Evolutionary conservation across 305 asterid genomes (phyloP).

Genomic region (Vinca major): DNA sequence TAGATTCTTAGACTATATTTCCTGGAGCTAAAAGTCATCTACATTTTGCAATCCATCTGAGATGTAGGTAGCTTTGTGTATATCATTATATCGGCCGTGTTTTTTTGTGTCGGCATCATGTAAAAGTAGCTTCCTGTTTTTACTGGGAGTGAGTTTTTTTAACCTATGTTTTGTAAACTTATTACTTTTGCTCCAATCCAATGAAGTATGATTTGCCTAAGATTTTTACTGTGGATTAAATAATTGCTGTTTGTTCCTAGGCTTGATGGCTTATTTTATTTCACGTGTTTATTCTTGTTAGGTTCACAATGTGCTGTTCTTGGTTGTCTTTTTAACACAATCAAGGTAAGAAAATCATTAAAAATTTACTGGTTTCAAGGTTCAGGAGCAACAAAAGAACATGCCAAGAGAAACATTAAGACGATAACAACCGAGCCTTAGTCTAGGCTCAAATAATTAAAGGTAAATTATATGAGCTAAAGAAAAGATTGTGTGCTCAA

Average conservation of each 20-base stretch:
- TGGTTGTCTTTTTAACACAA: too few relatives aligned
- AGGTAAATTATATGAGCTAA: too few relatives aligned
- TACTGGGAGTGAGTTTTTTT: background rate
- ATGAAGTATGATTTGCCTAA: background rate
- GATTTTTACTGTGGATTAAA: background rate
- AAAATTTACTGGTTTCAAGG: too few relatives aligned
- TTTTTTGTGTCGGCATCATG: conserved; percentile 7
- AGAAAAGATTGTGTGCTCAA: too few relatives aligned
- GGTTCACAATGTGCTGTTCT: too few relatives aligned
- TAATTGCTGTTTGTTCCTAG: background rate
- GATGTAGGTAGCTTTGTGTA: conserved; percentile 5
- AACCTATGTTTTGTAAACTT: background rate
- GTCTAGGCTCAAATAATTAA: too few relatives aligned
- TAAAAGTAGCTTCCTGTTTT: background rate
- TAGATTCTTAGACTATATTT: background rate
- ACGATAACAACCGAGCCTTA: too few relatives aligned
- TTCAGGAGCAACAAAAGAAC: too few relatives aligned
- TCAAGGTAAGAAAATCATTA: too few relatives aligned
- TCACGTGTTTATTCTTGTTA: too few relatives aligned
- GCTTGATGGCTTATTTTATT: background rate
- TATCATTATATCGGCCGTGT: conserved; percentile 5
- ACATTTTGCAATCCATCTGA: background rate
- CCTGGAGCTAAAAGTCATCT: background rate
- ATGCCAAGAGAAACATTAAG: too few relatives aligned
- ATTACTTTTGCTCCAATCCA: background rate